Percentiles rank a stretch among this genome's conserved stretches.
Conservation (phyloP, 83 land plant genomes). For the Diphasiastrum complanatum region DNA sequence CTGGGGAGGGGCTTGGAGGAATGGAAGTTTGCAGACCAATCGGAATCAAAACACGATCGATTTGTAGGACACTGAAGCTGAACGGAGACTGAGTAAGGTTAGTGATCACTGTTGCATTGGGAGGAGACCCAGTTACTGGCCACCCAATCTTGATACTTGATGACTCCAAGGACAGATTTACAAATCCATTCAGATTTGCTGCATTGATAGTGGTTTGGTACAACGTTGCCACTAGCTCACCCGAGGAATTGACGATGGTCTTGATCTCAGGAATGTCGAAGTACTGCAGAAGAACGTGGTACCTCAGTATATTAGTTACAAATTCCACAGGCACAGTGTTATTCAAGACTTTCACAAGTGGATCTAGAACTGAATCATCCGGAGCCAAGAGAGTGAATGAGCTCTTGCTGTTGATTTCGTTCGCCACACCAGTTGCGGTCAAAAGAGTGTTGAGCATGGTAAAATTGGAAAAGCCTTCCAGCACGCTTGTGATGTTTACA, state of each 20-base stretch:
- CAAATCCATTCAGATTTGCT: conserved; percentile 16
- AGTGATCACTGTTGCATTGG: conserved; percentile 53
- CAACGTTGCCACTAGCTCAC: conserved; percentile 47
- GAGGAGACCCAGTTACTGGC: conserved; percentile 38
- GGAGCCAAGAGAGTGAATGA: conserved; percentile 73
- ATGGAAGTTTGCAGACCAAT: conserved; percentile 47
- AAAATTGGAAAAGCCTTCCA: conserved; percentile 50
- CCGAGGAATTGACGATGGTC: conserved; percentile 78
- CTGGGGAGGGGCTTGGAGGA: conserved; percentile 35
- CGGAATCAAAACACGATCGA: conserved; percentile 50
- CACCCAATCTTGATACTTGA: too few species aligned
- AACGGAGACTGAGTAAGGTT: conserved; percentile 45
- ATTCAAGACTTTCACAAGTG: neutral
- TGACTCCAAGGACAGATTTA: too few species aligned
- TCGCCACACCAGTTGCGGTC: conserved; percentile 40
- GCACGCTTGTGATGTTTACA: too few species aligned
- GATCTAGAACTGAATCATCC: conserved; percentile 45
- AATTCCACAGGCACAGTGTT: neutral
- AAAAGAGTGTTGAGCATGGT: conserved; percentile 34
- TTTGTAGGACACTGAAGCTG: conserved; percentile 48
- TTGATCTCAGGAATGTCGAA: conserved; percentile 60
- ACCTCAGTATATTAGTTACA: conserved; percentile 20
- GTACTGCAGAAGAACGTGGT: conserved; percentile 23
- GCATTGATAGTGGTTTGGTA: conserved; percentile 61
- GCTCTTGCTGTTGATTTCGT: conserved; percentile 49